A percentile compares a stretch with the other conserved stretches of the same genome.
Evolutionary conservation across 2,329 filamentous ascomycete genomes (phyloP).

Genomic region (Lachnellula willkommii): DNA sequence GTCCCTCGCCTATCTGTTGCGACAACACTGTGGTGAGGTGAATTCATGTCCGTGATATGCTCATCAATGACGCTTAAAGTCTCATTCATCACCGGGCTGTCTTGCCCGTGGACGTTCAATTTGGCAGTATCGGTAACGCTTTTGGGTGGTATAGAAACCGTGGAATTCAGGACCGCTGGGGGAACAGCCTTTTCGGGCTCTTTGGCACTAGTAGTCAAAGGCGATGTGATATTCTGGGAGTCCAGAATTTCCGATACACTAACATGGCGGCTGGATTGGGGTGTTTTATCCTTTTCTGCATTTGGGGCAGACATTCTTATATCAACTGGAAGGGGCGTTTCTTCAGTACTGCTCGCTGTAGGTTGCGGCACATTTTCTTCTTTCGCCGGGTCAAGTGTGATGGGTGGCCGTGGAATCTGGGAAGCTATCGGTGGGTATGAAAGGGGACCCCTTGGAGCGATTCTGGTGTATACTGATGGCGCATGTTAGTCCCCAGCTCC

Average conservation of each 20-base stretch:
- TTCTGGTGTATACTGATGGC: conserved; percentile 32
- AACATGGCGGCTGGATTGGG: conserved; percentile 29
- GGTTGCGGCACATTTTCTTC: conserved; percentile 7
- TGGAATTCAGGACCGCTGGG: conserved; percentile 13
- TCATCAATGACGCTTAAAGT: conserved; percentile 95
- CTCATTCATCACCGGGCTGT: conserved; percentile 83
- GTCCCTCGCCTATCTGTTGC: conserved; percentile 47
- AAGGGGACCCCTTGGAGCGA: conserved; percentile 29
- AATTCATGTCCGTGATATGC: conserved; percentile 82
- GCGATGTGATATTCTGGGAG: conserved; percentile 34
- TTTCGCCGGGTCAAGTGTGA: conserved; percentile 6
- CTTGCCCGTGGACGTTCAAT: conserved; percentile 42
- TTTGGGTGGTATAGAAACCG: conserved; percentile 36
- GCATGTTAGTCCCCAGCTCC: conserved; percentile 10
- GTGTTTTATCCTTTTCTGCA: conserved; percentile 16
- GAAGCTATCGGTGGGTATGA: conserved; percentile 26
- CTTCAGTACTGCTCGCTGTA: conserved; percentile 4
- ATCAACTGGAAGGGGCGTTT: conserved; percentile 10
- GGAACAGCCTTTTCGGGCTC: conserved; percentile 8
- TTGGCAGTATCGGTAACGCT: conserved; percentile 42
- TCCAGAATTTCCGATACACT: conserved; percentile 19
- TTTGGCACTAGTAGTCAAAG: conserved; percentile 31
- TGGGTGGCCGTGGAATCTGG: conserved; percentile 12
- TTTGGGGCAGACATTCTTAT: conserved; percentile 11
- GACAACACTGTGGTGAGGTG: conserved; percentile 36